These are phyloP conservation scores for Clarireedia homoeocarpa DNA, from an alignment of 2,329 filamentous ascomycete species.

Conservation along the genomic window DNA sequence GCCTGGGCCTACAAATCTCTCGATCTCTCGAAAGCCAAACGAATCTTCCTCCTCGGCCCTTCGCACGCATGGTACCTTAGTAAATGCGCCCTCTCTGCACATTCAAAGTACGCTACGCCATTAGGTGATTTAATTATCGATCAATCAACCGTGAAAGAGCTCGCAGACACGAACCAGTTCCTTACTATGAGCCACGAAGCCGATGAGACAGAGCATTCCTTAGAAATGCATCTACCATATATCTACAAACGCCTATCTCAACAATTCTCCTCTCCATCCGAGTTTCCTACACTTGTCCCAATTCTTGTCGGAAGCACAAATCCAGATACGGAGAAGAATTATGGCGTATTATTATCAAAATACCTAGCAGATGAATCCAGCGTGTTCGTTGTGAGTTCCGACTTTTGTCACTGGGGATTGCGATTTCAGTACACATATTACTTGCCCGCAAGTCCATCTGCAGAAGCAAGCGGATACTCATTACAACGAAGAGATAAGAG, in stretches of 20 bases:
- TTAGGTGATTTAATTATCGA: slow-evolving; percentile 66
- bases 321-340: slow-evolving; percentile 53
- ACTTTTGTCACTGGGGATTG: slow-evolving; percentile 94
- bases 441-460: slow-evolving; percentile 45
- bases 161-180: slow-evolving; percentile 49
- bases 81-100: slow-evolving; percentile 68
- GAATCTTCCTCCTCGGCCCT: slow-evolving; percentile 85
- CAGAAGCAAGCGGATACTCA: slow-evolving; percentile 20
- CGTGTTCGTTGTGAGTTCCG: slow-evolving; percentile 82
- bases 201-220: slow-evolving; percentile 81
- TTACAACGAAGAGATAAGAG: slow-evolving; percentile 26
- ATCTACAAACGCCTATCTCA: slow-evolving; percentile 68
- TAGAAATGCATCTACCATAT: slow-evolving; percentile 95
- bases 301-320: slow-evolving; percentile 77
- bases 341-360: slow-evolving; percentile 65
- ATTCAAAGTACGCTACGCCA: slow-evolving; percentile 64
- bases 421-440: slow-evolving; percentile 83
- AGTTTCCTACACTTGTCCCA: slow-evolving; percentile 70
- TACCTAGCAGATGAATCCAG: slow-evolving; percentile 71
- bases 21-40: slow-evolving; percentile 68
- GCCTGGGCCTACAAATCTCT: slow-evolving; percentile 91
- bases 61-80: slow-evolving; percentile 81
- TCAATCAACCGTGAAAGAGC: slow-evolving; percentile 40
- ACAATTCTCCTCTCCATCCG: slow-evolving; percentile 36
- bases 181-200: slow-evolving; percentile 54